Evolutionary conservation across 768 basidiomycete genomes (phyloP), one percentile per base, ranked within the genome.

Genomic region (Daedalea quercina): DNA sequence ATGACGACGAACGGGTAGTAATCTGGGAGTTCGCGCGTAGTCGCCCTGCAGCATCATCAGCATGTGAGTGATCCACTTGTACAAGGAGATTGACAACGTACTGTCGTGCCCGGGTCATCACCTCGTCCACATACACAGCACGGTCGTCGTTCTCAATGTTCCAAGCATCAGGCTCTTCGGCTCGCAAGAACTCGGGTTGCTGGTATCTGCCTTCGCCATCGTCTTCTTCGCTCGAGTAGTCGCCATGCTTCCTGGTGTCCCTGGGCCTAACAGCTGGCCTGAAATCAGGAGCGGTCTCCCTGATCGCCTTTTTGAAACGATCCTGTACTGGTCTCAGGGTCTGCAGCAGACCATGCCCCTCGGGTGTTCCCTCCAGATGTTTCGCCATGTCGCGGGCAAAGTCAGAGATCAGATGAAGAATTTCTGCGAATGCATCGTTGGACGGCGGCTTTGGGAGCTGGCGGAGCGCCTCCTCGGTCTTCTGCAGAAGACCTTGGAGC

Each of bases 21-120:
- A 13, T 78, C 82, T 0, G 85, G 86, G 0, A 89, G 73, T 58
- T 89, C 86, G 1, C 88, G 78, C 0, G 85, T 83, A 3, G 82
- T 75, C 1, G 87, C 79, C 20, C 88, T 90, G 12, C 20, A 25
- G 26, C 45, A 45, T 23, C 11, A 48, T 43, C 31, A 34, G 12
- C 50, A 8, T 0, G n/a, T 45, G 28, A 12, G 44, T 26, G 19
- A 9, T 41, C 54, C 11, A 34, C 23, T 7, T n/a, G n/a, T n/a
- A n/a, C n/a, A n/a, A n/a, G 13, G 23, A 31, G 19, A 2, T 0
- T 17, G 9, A 31, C 2, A 2, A 67, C 79, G 22, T 60, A 84
- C 85, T 68, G 59, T 24, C 72, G 60, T 0, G 80, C 80, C 2
- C 67, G 65, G 11, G 66, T 51, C 43, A 79, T 58, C 3, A 85